phyloP scores from a whole-genome alignment of 2,329 filamentous ascomycete genomes.

The Emericellopsis atlantica region DNA sequence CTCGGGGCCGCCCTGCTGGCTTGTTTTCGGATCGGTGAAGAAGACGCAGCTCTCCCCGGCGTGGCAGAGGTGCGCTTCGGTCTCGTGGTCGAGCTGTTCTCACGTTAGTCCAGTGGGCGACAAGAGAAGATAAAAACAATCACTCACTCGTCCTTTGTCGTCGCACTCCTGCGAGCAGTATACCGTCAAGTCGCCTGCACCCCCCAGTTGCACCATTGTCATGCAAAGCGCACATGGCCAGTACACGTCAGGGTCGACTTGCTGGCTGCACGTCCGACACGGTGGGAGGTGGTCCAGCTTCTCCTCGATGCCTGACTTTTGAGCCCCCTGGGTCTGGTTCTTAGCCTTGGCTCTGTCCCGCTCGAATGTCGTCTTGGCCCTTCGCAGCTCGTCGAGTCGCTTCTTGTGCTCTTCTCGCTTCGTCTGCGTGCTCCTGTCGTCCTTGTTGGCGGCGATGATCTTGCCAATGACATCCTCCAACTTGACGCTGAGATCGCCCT shows the following conservation, averaged over 20 bases:
- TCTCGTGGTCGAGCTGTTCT: slow-evolving; percentile 23
- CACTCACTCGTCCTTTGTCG: slow-evolving; percentile 26
- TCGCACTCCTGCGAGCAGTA: slow-evolving; percentile 32
- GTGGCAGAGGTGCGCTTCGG: slow-evolving; percentile 25
- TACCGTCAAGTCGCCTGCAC: slow-evolving; percentile 20
- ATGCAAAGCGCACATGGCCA: slow-evolving; percentile 32
- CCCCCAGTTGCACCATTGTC: slow-evolving; percentile 22
- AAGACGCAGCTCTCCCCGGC: slow-evolving; percentile 26
- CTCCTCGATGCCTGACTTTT: slow-evolving; percentile 13
- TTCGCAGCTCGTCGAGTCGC: slow-evolving; percentile 31
- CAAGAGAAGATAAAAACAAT: not conserved
- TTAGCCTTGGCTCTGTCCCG: slow-evolving; percentile 26
- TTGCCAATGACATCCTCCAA: slow-evolving; percentile 21
- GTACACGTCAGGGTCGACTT: slow-evolving; percentile 20
- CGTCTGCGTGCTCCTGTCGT: slow-evolving; percentile 14
- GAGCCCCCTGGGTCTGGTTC: slow-evolving; percentile 16
- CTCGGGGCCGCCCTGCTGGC: slow-evolving; percentile 20
- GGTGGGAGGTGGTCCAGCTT: slow-evolving; percentile 23
- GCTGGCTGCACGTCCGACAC: slow-evolving; percentile 24
- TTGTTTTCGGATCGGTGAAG: slow-evolving; percentile 22
- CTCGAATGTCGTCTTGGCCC: slow-evolving; percentile 36
- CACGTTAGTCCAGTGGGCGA: slow-evolving; percentile 9
- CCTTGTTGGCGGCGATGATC: slow-evolving; percentile 17
- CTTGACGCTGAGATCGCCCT: slow-evolving; percentile 7
- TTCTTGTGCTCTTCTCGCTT: slow-evolving; percentile 23